Evolutionary conservation across 176 grass and related monocot species (phyloP).

Genomic region (Chloris gayana): DNA sequence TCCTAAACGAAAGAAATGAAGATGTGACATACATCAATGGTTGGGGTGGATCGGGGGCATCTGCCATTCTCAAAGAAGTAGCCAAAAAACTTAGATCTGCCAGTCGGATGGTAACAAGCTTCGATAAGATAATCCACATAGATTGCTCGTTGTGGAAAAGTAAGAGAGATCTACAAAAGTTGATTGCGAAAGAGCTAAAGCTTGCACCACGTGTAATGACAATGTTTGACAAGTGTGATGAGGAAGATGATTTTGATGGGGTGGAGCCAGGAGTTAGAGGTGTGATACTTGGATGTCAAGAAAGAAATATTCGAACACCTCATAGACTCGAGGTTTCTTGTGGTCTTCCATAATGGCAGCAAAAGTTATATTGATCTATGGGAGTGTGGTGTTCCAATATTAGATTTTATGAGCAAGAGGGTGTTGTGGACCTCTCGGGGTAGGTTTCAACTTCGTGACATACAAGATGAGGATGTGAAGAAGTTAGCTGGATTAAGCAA

Average conservation of each 20-base stretch:
- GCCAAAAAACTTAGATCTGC: background rate
- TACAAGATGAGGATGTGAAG: accelerated
- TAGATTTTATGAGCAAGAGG: background rate
- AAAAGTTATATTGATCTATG: accelerated
- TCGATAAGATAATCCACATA: conserved; percentile 14
- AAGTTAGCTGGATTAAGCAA: background rate
- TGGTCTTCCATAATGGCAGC: background rate
- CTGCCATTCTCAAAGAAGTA: background rate
- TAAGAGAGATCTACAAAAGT: background rate
- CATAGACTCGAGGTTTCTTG: background rate
- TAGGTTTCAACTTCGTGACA: background rate
- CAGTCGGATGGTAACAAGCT: background rate
- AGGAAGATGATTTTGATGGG: conserved; percentile 7
- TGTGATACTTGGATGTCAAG: accelerated
- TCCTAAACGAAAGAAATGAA: background rate
- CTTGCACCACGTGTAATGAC: background rate
- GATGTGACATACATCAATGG: background rate
- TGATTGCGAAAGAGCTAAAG: background rate
- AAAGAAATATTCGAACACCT: background rate
- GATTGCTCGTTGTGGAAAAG: conserved; percentile 14
- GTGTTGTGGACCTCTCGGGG: background rate
- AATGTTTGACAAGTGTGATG: background rate
- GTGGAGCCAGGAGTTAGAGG: background rate
- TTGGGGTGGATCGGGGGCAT: background rate
- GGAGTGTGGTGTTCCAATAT: background rate